Evolutionary conservation across 2,329 filamentous ascomycete species (phyloP), one percentile per base, ranked within the genome.

Genomic region (Colletotrichum sp.): DNA sequence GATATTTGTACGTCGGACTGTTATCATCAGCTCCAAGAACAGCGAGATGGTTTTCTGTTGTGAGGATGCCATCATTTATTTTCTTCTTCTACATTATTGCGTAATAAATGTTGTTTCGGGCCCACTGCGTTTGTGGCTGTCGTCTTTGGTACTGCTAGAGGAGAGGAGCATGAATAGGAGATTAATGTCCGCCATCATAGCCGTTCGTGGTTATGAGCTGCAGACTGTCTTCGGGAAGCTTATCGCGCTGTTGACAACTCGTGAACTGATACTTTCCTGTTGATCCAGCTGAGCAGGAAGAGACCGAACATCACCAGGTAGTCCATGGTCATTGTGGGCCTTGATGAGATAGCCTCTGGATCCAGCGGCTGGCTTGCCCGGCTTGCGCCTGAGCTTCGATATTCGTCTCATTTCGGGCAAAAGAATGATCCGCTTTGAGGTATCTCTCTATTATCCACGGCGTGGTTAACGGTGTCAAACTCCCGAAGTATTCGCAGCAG

Each of bases 51-150:
- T 43, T 43, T 43, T 1, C 36, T 16, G 16, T 5, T 18, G 36
- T 43, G 36, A 38, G 15, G 36, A 38, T 38, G 8, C 36, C 16
- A 38, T 38, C 5, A 38, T 38, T 8, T 38, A 18, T 38, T 5
- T 38, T 38, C 36, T 3, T 38, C 16, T 5, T 18, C 16, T 5
- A 38, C 16, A 2, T 5, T 38, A 38, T 18, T 4, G 8, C 36
- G 2, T 0, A 38, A 38, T 9, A 5, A 4, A 3, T 2, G 2
- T 5, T 1, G 0, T 38, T 38, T 38, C 36, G 36, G 36, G 15
- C 5, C 36, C 36, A 38, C 3, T 5, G 5, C 36, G 36, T 38
- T 38, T 38, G 15, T 38, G 36, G 16, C 36, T 38, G 1, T 38
- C 36, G 8, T 9, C 36, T 38, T 38, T 38, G 4, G 4, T 3